Evolutionary conservation across 2,329 filamentous ascomycete species (phyloP).

Genomic region (Macrophomina phaseolina): DNA sequence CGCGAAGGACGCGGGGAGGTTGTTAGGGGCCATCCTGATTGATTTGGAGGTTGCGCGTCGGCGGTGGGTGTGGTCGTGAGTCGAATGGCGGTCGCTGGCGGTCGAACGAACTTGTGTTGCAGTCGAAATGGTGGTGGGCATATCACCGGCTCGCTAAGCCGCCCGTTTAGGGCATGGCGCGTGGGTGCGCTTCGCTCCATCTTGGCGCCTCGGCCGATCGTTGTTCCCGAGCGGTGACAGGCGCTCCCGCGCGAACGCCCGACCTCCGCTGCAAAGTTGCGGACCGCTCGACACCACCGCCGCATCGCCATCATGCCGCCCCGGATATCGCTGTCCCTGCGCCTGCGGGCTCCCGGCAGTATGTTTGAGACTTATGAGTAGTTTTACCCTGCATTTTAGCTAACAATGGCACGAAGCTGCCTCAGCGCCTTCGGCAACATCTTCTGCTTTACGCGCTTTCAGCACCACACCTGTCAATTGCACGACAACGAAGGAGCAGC

Average conservation of each 20-base stretch:
- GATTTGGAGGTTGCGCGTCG: constrained; percentile 36
- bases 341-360: constrained; percentile 51
- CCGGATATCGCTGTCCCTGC: constrained; percentile 51
- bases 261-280: constrained; percentile 23
- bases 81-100: constrained; percentile 34
- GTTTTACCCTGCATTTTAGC: neutral
- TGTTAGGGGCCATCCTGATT: constrained; percentile 90
- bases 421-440: constrained; percentile 40
- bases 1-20: constrained; percentile 95
- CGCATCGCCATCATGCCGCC: constrained; percentile 50
- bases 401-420: constrained; percentile 18
- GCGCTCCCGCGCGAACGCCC: neutral
- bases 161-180: constrained; percentile 28
- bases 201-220: constrained; percentile 17
- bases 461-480: constrained; percentile 69
- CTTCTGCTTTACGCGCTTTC: constrained; percentile 60
- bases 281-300: neutral
- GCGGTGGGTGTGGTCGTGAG: constrained; percentile 29
- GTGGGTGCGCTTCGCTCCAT: neutral
- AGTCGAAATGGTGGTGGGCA: constrained; percentile 30
- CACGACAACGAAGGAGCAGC: constrained; percentile 56
- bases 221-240: constrained; percentile 17
- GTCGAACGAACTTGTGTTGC: constrained; percentile 27
- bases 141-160: constrained; percentile 31
- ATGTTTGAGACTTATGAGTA: constrained; percentile 14